Percentiles rank a stretch among this genome's conserved stretches.
phyloP scores from a whole-genome alignment of 225 moss, liverwort and hornwort species.

The Polytrichum commune region DNA sequence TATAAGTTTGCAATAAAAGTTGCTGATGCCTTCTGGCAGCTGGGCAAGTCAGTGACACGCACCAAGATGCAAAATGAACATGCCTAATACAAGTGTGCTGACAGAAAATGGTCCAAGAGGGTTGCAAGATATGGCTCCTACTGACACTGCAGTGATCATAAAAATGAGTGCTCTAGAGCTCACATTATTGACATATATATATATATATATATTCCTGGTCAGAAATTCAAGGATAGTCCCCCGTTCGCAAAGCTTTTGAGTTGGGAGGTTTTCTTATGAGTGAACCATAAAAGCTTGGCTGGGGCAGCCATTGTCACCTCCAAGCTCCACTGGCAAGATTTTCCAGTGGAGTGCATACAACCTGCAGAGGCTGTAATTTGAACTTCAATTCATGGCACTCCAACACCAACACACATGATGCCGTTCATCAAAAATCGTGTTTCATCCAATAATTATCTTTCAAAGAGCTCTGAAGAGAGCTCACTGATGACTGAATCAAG shows the following conservation, averaged over 20 bases:
- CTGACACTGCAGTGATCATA: constrained; percentile 64
- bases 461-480: constrained; percentile 32
- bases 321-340: constrained; percentile 70
- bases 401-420: no score
- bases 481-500: constrained; percentile 27
- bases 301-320: constrained; percentile 73
- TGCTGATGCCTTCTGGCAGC: constrained; percentile 32
- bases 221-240: constrained; percentile 43
- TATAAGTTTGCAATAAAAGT: constrained; percentile 65
- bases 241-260: constrained; percentile 64
- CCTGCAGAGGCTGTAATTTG: constrained; percentile 23
- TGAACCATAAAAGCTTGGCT: constrained; percentile 64
- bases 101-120: neutral
- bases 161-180: constrained; percentile 58
- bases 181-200: constrained; percentile 40
- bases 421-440: constrained; percentile 11
- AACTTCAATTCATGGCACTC: no score
- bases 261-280: constrained; percentile 62
- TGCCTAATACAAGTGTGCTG: neutral
- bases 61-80: constrained; percentile 28
- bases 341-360: constrained; percentile 75
- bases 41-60: constrained; percentile 34
- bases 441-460: constrained; percentile 24
- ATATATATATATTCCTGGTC: constrained; percentile 26
- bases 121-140: constrained; percentile 54